Evolutionary conservation across 2,329 filamentous ascomycete genomes (phyloP).

Genomic region (Pestalotiopsis sp.): DNA sequence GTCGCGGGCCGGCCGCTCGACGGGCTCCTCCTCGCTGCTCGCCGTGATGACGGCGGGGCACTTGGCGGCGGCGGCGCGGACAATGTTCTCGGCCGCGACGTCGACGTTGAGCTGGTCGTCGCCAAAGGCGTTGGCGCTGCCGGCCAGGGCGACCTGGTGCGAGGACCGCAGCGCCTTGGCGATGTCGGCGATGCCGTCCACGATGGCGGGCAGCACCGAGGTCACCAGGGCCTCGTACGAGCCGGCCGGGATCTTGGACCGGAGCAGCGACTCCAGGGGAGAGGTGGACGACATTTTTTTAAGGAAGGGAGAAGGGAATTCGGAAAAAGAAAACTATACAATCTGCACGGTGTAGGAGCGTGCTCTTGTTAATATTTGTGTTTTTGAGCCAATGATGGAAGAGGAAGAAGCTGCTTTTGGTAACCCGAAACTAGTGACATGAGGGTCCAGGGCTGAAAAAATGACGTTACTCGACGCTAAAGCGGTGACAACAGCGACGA

Average conservation of each 20-base stretch:
- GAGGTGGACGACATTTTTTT: background rate
- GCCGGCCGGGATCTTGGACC: slow-evolving; percentile 22
- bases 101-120: slow-evolving; percentile 63
- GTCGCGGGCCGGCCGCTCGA: slow-evolving; percentile 41
- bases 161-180: slow-evolving; percentile 43
- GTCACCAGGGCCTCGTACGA: slow-evolving; percentile 35
- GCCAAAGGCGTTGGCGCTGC: slow-evolving; percentile 58
- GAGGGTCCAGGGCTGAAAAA: background rate
- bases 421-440: background rate
- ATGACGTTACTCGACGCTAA: background rate
- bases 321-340: too few relatives aligned
- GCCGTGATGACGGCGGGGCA: slow-evolving; percentile 51
- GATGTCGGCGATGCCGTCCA: slow-evolving; percentile 47
- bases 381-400: background rate
- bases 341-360: too few relatives aligned
- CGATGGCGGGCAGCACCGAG: slow-evolving; percentile 50
- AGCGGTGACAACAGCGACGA: too few relatives aligned
- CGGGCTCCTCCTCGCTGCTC: slow-evolving; percentile 63
- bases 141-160: slow-evolving; percentile 47
- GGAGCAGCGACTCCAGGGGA: slow-evolving; percentile 17
- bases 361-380: background rate
- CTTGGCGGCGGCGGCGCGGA: slow-evolving; percentile 44
- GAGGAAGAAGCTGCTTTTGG: background rate
- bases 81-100: slow-evolving; percentile 48
- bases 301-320: too few relatives aligned